Evolutionary conservation across 768 basidiomycete genomes (phyloP), one percentile per base, ranked within the genome.

Genomic region (Suillus occidentalis): DNA sequence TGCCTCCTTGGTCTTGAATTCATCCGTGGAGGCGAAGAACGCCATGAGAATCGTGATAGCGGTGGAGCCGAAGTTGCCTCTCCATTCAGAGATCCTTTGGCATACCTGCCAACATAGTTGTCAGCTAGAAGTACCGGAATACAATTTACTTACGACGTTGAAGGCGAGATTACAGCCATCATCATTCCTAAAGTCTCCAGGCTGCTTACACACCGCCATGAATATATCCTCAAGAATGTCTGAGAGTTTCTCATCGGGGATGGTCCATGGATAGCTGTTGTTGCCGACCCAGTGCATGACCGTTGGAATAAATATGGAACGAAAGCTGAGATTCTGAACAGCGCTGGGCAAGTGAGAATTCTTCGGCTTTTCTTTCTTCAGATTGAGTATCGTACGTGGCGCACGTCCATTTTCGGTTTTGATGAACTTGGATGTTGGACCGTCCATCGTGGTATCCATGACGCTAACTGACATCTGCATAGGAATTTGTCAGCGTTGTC

Each of bases 1-100:
- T 36, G 55, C 5, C n/a, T 56, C 55, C 36, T 37, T 5, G 3
- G 36, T 56, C 55, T 37, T 14, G 12, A n/a, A 56, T 20, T 56
- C n/a, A 6, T 56, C 55, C 5, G 13, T 56, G 1, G 20, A 56
- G 20, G 55, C 34, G 9, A 56, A 56, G 36, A 56, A n/a, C 3
- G 20, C 55, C 55, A 56, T 56, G 31, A 53, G 55, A 36, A 56
- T 36, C 5, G 36, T 37, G 55, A 56, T 14, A n/a, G 55, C 55
- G 14, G 36, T 37, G n/a, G 55, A 56, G 36, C 55, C 36, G 6
- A 56, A 56, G 16, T 36, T 13, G 6, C 34, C 55, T 56, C 55
- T 56, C 55, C n/a, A 56, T 7, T 56, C 55, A n/a, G 20, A n/a
- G 36, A 56, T n/a, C 55, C 55, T 56, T 56, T 56, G 36, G 36